phyloP scores from a whole-genome alignment of 129 eudicot genomes.

The Tagetes erecta region DNA sequence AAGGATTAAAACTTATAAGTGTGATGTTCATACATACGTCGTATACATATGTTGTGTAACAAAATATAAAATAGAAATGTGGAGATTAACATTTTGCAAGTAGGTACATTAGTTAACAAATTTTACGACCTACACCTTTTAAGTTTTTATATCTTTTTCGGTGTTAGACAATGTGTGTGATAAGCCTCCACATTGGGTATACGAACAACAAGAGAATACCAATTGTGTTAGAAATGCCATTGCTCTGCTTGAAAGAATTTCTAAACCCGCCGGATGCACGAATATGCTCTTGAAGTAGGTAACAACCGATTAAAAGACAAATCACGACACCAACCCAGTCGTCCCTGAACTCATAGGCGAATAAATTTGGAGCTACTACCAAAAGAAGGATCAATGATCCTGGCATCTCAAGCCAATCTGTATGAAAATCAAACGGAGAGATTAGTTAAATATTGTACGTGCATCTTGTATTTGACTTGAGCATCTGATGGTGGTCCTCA shows the following conservation, averaged over 20 bases:
- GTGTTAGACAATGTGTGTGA: conserved; percentile 30
- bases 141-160: neutral
- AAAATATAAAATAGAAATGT: too few species aligned
- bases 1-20: too few species aligned
- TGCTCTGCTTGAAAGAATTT: conserved; percentile 62
- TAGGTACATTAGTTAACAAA: neutral
- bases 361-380: conserved; percentile 64
- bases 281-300: conserved; percentile 88
- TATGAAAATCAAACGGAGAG: neutral
- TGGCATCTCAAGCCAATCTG: conserved; percentile 80
- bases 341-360: conserved; percentile 47
- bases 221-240: conserved; percentile 83
- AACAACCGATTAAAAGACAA: conserved; percentile 67
- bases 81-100: too few species aligned
- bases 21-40: too few species aligned
- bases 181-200: conserved; percentile 68
- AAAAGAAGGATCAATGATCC: conserved; percentile 75
- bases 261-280: conserved; percentile 80
- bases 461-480: too few species aligned
- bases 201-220: conserved; percentile 73
- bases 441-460: too few species aligned
- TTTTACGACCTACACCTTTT: neutral
- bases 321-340: conserved; percentile 62
- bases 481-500: too few species aligned
- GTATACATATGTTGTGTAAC: too few species aligned